phyloP scores from a whole-genome alignment of 2,329 filamentous ascomycete genomes.

The Monosporascus sp. region DNA sequence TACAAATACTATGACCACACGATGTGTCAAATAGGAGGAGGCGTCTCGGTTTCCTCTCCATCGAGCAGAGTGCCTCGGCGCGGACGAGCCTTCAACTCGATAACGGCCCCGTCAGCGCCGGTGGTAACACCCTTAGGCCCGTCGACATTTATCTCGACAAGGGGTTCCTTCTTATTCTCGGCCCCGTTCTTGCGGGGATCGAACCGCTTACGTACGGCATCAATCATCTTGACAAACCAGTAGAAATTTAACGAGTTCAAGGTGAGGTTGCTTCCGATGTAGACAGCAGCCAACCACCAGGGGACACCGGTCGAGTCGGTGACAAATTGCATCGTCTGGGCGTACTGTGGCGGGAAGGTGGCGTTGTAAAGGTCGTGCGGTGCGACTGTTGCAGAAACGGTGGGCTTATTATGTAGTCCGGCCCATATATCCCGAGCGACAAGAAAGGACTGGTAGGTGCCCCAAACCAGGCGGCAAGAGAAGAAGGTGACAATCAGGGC shows the following conservation, averaged over 20 bases:
- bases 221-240: conserved; percentile 86
- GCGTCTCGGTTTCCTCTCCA: conserved; percentile 1
- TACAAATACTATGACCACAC: neutral
- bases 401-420: conserved; percentile 43
- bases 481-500: conserved; percentile 70
- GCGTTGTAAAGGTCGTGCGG: conserved; percentile 26
- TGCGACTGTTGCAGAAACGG: conserved; percentile 26
- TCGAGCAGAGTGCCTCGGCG: conserved; percentile 3
- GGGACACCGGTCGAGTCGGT: conserved; percentile 51
- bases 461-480: conserved; percentile 70
- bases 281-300: conserved; percentile 62
- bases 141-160: conserved; percentile 18
- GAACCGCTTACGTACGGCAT: conserved; percentile 72
- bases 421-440: conserved; percentile 67
- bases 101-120: conserved; percentile 17
- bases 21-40: conserved; percentile 1
- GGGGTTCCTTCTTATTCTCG: conserved; percentile 25
- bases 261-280: conserved; percentile 64
- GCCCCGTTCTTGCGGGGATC: conserved; percentile 38
- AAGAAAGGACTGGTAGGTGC: conserved; percentile 63
- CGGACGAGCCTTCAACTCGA: conserved; percentile 3
- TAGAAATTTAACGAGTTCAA: conserved; percentile 75
- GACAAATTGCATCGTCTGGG: conserved; percentile 47
- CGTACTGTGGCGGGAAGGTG: conserved; percentile 30
- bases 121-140: conserved; percentile 24